Percentiles rank a stretch among this genome's conserved stretches.
Conservation (phyloP, 2,329 filamentous ascomycete species). For the Clarireedia monteithiana region DNA sequence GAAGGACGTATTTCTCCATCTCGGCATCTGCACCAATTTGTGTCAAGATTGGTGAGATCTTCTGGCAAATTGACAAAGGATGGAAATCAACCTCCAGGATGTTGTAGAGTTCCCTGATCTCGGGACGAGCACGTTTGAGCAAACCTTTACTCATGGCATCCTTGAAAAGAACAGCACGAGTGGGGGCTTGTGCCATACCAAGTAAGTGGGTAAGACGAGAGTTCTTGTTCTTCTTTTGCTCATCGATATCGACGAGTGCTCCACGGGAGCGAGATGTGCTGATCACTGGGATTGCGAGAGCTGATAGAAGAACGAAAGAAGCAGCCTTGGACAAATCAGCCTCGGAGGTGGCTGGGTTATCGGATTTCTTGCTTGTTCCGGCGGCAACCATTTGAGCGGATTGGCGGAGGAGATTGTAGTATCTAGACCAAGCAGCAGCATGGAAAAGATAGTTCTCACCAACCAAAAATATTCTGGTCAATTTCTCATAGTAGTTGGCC, state of each 20-base stretch:
- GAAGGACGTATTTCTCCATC: constrained; percentile 94
- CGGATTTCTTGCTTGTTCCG: constrained; percentile 84
- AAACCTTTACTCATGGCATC: constrained; percentile 93
- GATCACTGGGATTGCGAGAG: constrained; percentile 96
- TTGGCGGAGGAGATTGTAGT: constrained; percentile 92
- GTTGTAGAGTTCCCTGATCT: constrained; percentile 96
- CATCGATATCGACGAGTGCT: constrained; percentile 92
- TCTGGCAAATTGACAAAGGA: constrained; percentile 95
- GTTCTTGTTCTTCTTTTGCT: constrained; percentile 98
- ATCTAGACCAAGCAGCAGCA: constrained; percentile 92
- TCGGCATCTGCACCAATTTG: constrained; percentile 90
- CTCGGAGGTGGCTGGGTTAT: constrained; percentile 85
- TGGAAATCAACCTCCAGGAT: constrained; percentile 99
- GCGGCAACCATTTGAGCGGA: constrained; percentile 75
- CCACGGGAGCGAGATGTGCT: constrained; percentile 95
- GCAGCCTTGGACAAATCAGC: constrained; percentile 89
- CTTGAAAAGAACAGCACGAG: constrained; percentile 85
- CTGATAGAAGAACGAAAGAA: constrained; percentile 90
- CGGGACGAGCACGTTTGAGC: constrained; percentile 82
- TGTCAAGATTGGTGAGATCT: constrained; percentile 91
- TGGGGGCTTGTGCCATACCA: constrained; percentile 85
- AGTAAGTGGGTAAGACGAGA: constrained; percentile 91
- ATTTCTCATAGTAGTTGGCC: constrained; percentile 99
- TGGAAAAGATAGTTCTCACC: constrained; percentile 99
- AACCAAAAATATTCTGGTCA: constrained; percentile 96